phyloP scores from a whole-genome alignment of 495 filamentous ascomycete species.

The Tuber calosporum region DNA sequence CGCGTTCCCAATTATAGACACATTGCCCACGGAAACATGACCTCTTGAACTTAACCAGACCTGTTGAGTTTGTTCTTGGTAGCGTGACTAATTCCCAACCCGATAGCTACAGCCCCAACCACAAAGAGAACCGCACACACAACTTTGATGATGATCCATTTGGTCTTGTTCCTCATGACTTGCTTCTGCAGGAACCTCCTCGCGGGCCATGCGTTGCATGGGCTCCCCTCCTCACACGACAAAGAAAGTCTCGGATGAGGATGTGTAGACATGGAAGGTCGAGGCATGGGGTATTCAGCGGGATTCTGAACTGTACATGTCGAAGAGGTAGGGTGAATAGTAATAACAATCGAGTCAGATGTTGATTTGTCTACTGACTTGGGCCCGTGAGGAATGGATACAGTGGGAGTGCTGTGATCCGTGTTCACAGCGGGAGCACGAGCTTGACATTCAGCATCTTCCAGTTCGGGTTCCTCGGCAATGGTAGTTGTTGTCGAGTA shows the following conservation, averaged over 20 bases:
- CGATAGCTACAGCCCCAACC: conserved; percentile 38
- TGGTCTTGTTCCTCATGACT: conserved; percentile 36
- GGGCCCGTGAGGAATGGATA: conserved; percentile 11
- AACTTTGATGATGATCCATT: conserved; percentile 41
- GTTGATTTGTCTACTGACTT: conserved; percentile 11
- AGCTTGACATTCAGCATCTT: conserved; percentile 12
- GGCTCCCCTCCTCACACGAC: conserved; percentile 28
- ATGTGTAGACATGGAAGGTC: conserved; percentile 22
- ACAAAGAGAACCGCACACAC: conserved; percentile 36
- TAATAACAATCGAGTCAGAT: conserved; percentile 33
- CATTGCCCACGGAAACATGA: background rate
- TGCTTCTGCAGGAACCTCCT: conserved; percentile 37
- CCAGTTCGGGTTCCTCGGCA: conserved; percentile 30
- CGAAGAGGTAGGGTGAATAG: conserved; percentile 33
- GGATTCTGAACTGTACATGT: conserved; percentile 20
- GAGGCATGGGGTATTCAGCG: conserved; percentile 26
- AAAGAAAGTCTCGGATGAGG: conserved; percentile 28
- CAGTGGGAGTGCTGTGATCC: background rate
- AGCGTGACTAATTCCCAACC: conserved; percentile 39
- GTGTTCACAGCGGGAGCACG: conserved; percentile 1
- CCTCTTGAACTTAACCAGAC: background rate
- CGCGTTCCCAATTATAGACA: background rate
- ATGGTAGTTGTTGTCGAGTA: conserved; percentile 38
- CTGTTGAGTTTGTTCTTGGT: conserved; percentile 10
- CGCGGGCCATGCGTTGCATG: conserved; percentile 38